Base-by-base conservation (phyloP, 768 basidiomycete species). In the Mycena sanguinolenta region DNA sequence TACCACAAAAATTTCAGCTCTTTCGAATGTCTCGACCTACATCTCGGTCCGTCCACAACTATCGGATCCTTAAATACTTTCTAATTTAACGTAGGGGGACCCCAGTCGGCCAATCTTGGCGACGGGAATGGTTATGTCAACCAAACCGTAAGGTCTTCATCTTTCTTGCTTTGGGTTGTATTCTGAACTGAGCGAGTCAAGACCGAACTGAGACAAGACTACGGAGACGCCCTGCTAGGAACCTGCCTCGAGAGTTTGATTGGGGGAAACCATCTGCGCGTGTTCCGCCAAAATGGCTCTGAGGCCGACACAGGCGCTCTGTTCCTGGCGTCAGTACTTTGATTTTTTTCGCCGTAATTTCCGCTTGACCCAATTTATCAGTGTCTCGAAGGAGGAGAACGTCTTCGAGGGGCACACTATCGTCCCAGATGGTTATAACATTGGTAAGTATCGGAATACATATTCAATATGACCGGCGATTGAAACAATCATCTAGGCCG, bases 201-300 rank as follows among this genome's bases (percentile, higher is more conserved):
- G 72, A 86, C 91, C 19, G 89, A 92, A 77, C 86, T 95, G 39
- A 87, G 95, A 53, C 91, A 90, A 82, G 90, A 95, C 75, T 97
- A 88, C 75, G 90, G 89, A 2, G 85, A 95, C 73, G 82, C 88
- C 0, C 80, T 74, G 72, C 77, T 88, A 32, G 84, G 95, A 2
- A 94, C 94, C 4, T 96, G 95, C 77, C 77, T 90, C 58, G 95
- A 97, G 77, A 91, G 90, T 17, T 83, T 94, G 57, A 82, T 91
- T 57, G 95, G 95, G 2, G 95, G 95, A 8, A 89, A 92, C 75
- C 95, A 96, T 74, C 85, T 95, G 75, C 88, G 89, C 17, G 82
- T 89, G 7, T 91, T 77, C 77, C 84, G 84, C 49, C 91, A 92
- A 77, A 89, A 91, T 70, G 91, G 91, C 1, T 76, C 86, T 4